phyloP scores from a whole-genome alignment of 495 filamentous ascomycete genomes.

The Penicillium desertorum region DNA sequence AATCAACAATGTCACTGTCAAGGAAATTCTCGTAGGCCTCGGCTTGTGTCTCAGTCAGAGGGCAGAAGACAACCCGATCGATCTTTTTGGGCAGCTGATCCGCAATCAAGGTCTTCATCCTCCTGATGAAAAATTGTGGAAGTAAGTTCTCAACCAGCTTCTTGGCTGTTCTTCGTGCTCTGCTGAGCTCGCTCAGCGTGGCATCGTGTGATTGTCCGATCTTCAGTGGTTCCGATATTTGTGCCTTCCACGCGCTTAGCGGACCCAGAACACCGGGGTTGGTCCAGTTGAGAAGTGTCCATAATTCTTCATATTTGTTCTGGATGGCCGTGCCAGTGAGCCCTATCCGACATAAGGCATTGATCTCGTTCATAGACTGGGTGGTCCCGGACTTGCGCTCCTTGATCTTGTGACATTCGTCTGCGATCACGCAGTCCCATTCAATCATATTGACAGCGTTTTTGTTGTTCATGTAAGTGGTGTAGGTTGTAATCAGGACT shows the following conservation, averaged over 20 bases:
- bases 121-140: constrained; percentile 86
- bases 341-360: constrained; percentile 89
- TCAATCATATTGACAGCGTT: constrained; percentile 76
- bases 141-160: constrained; percentile 85
- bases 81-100: constrained; percentile 95
- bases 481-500: constrained; percentile 91
- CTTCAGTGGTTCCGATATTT: constrained; percentile 76
- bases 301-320: constrained; percentile 96
- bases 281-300: constrained; percentile 96
- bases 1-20: constrained; percentile 65
- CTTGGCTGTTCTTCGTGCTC: constrained; percentile 77
- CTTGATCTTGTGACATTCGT: constrained; percentile 94
- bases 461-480: constrained; percentile 76
- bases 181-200: constrained; percentile 77
- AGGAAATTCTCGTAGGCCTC: constrained; percentile 84
- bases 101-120: constrained; percentile 91
- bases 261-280: constrained; percentile 87
- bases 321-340: constrained; percentile 96
- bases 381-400: constrained; percentile 75
- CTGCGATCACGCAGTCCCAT: constrained; percentile 97
- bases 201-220: constrained; percentile 91
- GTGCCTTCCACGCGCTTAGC: constrained; percentile 70
- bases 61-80: constrained; percentile 94
- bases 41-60: constrained; percentile 76
- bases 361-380: constrained; percentile 85